Evolutionary conservation across 441 rosid species (phyloP).

Genomic region (Pelargonium fulgidum): DNA sequence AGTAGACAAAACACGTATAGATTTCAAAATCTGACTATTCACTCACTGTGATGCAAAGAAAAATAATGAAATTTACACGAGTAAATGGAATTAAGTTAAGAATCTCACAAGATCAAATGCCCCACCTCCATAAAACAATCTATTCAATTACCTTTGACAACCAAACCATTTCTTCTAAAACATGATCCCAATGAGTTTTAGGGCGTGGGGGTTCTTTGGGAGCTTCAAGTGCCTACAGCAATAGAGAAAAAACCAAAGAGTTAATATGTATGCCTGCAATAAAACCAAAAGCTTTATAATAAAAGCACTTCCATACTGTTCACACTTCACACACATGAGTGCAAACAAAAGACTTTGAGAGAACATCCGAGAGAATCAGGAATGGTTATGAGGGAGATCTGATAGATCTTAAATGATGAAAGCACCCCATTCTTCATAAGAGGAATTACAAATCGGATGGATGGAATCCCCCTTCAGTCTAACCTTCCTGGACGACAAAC

Average conservation of each 20-base stretch:
- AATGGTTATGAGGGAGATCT: neutral
- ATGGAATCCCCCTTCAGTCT: neutral
- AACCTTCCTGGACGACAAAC: slow-evolving; percentile 2
- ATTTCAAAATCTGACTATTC: slow-evolving; percentile 2
- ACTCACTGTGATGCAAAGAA: neutral
- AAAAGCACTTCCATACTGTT: neutral
- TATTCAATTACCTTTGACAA: slow-evolving; percentile 69
- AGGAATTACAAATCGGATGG: neutral
- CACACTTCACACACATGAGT: neutral
- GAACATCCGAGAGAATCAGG: neutral
- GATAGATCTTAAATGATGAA: neutral
- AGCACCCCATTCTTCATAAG: neutral
- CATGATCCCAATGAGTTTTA: slow-evolving; percentile 99
- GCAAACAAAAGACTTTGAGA: neutral
- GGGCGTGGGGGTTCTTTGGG: slow-evolving; percentile 93
- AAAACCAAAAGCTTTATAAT: neutral
- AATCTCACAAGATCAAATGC: neutral
- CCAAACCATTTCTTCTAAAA: slow-evolving; percentile 96
- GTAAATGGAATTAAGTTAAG: neutral
- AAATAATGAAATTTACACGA: neutral
- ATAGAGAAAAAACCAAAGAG: slow-evolving; percentile 7
- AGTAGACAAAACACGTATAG: slow-evolving; percentile 3
- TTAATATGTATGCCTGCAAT: neutral
- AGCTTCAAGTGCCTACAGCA: slow-evolving; percentile 79
- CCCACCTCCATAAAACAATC: neutral